These are phyloP conservation scores for Xylaria sp. DNA, from an alignment of 2,329 filamentous ascomycete species.

Conservation along the genomic window DNA sequence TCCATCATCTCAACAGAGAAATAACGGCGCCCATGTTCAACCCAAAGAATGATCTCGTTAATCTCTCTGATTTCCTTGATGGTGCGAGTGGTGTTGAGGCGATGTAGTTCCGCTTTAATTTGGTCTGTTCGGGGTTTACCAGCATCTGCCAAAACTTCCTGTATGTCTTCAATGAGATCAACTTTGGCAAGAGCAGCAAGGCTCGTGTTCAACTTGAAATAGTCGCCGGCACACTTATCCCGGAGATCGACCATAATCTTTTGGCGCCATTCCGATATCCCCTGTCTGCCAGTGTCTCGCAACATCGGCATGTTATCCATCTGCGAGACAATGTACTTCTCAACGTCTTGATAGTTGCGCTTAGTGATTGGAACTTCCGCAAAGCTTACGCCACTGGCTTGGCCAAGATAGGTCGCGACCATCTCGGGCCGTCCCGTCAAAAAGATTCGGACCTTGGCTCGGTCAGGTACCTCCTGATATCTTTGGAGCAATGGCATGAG, in stretches of 20 bases:
- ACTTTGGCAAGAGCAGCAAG: conserved; percentile 50
- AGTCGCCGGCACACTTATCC: conserved; percentile 48
- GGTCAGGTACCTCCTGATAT: conserved; percentile 38
- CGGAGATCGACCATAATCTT: conserved; percentile 47
- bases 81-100: conserved; percentile 49
- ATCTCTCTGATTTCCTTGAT: conserved; percentile 53
- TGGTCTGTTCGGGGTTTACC: conserved; percentile 49
- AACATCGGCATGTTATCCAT: conserved; percentile 51
- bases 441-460: conserved; percentile 46
- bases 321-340: conserved; percentile 48
- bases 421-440: conserved; percentile 44
- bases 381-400: conserved; percentile 32
- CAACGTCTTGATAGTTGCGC: conserved; percentile 46
- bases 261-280: conserved; percentile 50
- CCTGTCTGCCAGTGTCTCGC: conserved; percentile 43
- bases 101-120: conserved; percentile 50
- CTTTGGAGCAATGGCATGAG: conserved; percentile 45
- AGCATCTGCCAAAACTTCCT: conserved; percentile 47
- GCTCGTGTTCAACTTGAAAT: conserved; percentile 49
- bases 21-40: conserved; percentile 45
- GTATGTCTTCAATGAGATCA: conserved; percentile 52
- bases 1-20: conserved; percentile 47
- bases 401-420: conserved; percentile 37
- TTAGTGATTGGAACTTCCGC: conserved; percentile 44
- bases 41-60: conserved; percentile 54